phyloP scores from a whole-genome alignment of 352 stramenopile species.

The Lagenidium sp. region DNA sequence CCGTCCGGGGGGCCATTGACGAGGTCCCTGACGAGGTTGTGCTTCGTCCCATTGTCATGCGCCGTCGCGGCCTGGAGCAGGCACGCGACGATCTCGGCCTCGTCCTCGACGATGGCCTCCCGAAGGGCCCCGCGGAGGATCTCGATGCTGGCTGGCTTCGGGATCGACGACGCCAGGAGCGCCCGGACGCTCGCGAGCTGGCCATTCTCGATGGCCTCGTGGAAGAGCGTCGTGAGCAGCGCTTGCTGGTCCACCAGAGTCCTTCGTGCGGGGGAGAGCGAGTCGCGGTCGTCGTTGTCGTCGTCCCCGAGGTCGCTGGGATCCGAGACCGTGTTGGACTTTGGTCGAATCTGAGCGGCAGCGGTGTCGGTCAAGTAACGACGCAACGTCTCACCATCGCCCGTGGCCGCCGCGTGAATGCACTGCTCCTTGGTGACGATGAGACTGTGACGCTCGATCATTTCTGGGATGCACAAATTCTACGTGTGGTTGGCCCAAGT shows the following conservation, averaged over 20 bases:
- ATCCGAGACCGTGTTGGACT: neutral
- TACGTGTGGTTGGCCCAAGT: too few species aligned
- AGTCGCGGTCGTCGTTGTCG: neutral
- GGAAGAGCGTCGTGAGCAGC: constrained; percentile 5
- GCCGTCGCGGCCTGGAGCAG: too few species aligned
- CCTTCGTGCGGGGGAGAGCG: too few species aligned
- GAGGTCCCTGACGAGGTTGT: constrained; percentile 2
- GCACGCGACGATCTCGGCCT: constrained; percentile 8
- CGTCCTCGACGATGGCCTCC: constrained; percentile 10
- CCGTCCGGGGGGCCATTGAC: neutral
- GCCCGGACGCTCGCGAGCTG: neutral
- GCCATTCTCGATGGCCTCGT: constrained; percentile 10
- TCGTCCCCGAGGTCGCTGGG: neutral
- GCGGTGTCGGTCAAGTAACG: neutral
- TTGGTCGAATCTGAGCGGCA: neutral
- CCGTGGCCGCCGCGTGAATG: constrained; percentile 6
- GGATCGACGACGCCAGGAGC: constrained; percentile 1
- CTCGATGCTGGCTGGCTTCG: neutral
- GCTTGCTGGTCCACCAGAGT: too few species aligned
- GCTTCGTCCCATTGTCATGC: constrained; percentile 5
- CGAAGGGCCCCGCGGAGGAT: neutral
- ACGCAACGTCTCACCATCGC: constrained; percentile 3
- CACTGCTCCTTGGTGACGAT: constrained; percentile 9
- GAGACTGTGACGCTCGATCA: too few species aligned
- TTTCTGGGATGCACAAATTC: too few species aligned